Percentiles rank a stretch among this genome's conserved stretches.
Evolutionary conservation across 805 yeast species (phyloP).

Genomic region (Blastobotrys peoriensis): DNA sequence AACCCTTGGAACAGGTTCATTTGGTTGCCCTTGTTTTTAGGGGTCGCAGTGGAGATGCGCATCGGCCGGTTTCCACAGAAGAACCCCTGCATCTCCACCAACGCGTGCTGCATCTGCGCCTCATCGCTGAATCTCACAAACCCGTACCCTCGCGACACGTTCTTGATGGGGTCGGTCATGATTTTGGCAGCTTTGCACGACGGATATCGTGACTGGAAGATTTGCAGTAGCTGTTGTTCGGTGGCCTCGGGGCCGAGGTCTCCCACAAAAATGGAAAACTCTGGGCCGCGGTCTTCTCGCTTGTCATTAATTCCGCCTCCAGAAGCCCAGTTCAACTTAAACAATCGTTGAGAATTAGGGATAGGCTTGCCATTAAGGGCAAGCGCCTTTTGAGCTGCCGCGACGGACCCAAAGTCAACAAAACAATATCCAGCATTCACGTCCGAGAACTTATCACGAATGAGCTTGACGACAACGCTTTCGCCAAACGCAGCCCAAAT

Average conservation of each 20-base stretch:
- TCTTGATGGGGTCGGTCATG: constrained; percentile 67
- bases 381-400: constrained; percentile 60
- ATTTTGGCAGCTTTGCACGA: constrained; percentile 72
- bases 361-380: constrained; percentile 61
- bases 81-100: constrained; percentile 76
- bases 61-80: constrained; percentile 68
- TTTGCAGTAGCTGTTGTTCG: constrained; percentile 57
- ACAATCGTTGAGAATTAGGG: constrained; percentile 52
- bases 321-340: constrained; percentile 80
- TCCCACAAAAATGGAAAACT: constrained; percentile 76
- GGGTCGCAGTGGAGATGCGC: constrained; percentile 65
- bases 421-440: constrained; percentile 69
- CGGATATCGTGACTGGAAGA: constrained; percentile 63
- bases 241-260: constrained; percentile 71
- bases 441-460: constrained; percentile 53
- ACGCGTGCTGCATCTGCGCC: constrained; percentile 63
- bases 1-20: constrained; percentile 11
- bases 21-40: constrained; percentile 36
- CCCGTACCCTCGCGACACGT: constrained; percentile 78
- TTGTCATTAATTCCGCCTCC: constrained; percentile 38
- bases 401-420: constrained; percentile 59
- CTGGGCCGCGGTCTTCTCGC: constrained; percentile 33
- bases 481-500: constrained; percentile 74
- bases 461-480: constrained; percentile 57
- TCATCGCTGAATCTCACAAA: constrained; percentile 71